Evolutionary conservation across 2,329 filamentous ascomycete species (phyloP).

Genomic region (Aspergillus sp.): DNA sequence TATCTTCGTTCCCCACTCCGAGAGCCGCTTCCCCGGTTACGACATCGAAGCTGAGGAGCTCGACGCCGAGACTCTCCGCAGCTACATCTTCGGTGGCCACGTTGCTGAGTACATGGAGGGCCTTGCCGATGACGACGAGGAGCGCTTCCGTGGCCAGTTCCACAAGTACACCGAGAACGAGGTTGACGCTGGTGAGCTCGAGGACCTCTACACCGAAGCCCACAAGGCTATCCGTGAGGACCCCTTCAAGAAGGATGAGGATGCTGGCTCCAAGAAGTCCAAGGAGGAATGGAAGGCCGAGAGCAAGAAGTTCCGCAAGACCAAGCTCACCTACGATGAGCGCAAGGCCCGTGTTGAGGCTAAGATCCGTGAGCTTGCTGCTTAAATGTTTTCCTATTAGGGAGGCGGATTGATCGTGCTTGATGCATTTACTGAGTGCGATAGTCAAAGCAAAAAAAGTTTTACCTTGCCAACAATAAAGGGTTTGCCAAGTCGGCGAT

Average conservation of each 20-base stretch:
- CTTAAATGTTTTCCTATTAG: slow-evolving; percentile 32
- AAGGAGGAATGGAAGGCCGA: slow-evolving; percentile 97
- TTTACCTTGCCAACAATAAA: slow-evolving; percentile 25
- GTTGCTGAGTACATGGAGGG: slow-evolving; percentile 99
- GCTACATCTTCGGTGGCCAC: slow-evolving; percentile 99
- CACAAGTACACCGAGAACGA: slow-evolving; percentile 96
- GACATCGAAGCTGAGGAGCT: slow-evolving; percentile 98
- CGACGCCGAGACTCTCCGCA: slow-evolving; percentile 92
- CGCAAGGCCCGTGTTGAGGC: slow-evolving; percentile 79
- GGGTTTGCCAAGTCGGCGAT: slow-evolving; percentile 25
- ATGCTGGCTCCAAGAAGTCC: slow-evolving; percentile 80
- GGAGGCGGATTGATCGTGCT: slow-evolving; percentile 20
- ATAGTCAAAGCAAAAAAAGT: slow-evolving; percentile 25
- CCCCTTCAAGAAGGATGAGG: slow-evolving; percentile 88
- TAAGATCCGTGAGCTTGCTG: slow-evolving; percentile 78
- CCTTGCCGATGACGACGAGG: slow-evolving; percentile 98
- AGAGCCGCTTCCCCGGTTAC: slow-evolving; percentile 99
- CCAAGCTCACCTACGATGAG: slow-evolving; percentile 81
- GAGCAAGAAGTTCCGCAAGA: slow-evolving; percentile 81
- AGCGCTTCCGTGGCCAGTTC: slow-evolving; percentile 99
- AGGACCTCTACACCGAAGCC: slow-evolving; percentile 93
- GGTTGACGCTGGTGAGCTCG: slow-evolving; percentile 90
- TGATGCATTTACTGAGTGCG: slow-evolving; percentile 23
- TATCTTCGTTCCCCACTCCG: slow-evolving; percentile 94
- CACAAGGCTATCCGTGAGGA: slow-evolving; percentile 97